Evolutionary conservation across 352 stramenopile genomes (phyloP).

Genomic region (Elongisporangium prolatum): DNA sequence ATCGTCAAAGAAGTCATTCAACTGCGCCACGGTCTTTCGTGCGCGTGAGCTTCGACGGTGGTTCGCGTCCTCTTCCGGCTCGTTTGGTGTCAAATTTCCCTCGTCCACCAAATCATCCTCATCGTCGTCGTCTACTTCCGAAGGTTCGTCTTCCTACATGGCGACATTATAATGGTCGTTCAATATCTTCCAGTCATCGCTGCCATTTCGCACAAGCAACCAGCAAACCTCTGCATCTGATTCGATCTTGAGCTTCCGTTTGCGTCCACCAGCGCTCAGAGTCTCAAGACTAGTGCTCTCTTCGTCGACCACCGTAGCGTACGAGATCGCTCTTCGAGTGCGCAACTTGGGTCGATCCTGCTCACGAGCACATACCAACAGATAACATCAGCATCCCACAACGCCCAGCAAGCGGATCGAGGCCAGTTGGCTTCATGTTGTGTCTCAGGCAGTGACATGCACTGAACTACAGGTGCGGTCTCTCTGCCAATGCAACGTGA

Average conservation of each 20-base stretch:
- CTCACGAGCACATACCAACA: conserved; percentile 1
- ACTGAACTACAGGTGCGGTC: background rate
- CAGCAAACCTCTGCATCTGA: background rate
- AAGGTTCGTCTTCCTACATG: conserved; percentile 11
- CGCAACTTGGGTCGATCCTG: conserved; percentile 24
- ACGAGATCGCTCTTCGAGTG: conserved; percentile 8
- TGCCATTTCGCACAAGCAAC: background rate
- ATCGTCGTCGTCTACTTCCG: conserved; percentile 13
- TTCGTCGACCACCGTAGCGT: conserved; percentile 1
- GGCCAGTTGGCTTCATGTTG: background rate
- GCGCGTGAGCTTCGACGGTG: conserved; percentile 31
- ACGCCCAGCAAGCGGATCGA: background rate
- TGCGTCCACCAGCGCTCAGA: background rate
- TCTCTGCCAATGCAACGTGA: too few relatives aligned
- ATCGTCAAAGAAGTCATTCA: conserved; percentile 1
- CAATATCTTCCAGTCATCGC: background rate
- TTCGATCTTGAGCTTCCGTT: background rate
- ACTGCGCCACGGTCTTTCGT: conserved; percentile 2
- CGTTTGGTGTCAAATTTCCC: conserved; percentile 12
- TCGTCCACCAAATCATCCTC: conserved; percentile 8
- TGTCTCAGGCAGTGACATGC: background rate
- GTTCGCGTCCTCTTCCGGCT: conserved; percentile 17
- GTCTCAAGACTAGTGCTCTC: background rate
- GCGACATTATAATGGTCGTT: background rate
- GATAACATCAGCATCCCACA: background rate